Evolutionary conservation across 805 yeast genomes (phyloP), one percentile per base, ranked within the genome.

Genomic region (Tetrapisispora phaffii): DNA sequence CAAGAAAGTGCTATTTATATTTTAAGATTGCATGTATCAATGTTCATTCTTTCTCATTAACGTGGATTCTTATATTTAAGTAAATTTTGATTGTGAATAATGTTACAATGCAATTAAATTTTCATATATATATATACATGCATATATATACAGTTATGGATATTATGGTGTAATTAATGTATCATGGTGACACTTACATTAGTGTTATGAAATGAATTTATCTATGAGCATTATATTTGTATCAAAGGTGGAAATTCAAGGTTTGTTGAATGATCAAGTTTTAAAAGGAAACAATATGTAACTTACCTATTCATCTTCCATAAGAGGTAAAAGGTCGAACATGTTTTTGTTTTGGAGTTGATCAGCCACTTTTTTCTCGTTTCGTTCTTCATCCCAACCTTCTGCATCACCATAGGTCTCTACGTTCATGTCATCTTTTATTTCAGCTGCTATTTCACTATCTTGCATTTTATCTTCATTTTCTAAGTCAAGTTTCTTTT

Each of bases 401-500:
- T 44, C 46, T 15, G 32, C 29, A 17, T 44, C 46, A 24, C 41
- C 46, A 26, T 19, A 42, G 1, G 44, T 42, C 21, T 43, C 45
- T 8, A 38, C 39, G 13, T 38, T 38, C 36, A 26, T 21, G 3
- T 26, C 46, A 22, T 38, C 46, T 5, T 24, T 42, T 32, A 31
- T 32, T 35, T 42, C 44, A 7, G 23, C 28, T n/a, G 36, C 22
- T n/a, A 26, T 28, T 19, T 28, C 32, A n/a, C 28, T 36, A 31
- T 34, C 39, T 12, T 21, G 32, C 24, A n/a, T 12, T 23, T 43
- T 26, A 17, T 15, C n/a, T 13, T 33, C 13, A 15, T 7, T 13
- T 20, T 39, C 42, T 15, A 3, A 10, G 2, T 20, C 34, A 13
- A n/a, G 4, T 4, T 6, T 20, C 21, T 15, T 29, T 32, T 31